Conservation (phyloP, 306 rosid genomes). For the Dryas drummondii region DNA sequence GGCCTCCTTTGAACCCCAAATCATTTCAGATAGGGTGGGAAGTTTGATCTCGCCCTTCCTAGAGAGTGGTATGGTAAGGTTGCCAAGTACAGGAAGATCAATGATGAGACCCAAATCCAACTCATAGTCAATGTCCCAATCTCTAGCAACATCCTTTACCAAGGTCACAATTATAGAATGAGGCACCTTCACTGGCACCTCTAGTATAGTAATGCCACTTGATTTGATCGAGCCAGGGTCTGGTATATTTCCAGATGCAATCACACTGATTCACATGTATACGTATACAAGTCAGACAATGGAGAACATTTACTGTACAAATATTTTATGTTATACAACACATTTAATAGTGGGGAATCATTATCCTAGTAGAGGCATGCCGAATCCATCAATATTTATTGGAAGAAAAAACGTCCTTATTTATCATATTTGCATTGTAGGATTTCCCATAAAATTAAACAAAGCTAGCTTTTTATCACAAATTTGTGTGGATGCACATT, state of each 20-base stretch:
- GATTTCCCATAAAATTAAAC: no score
- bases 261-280: constrained; percentile 30
- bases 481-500: no score
- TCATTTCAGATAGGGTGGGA: constrained; percentile 41
- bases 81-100: constrained; percentile 69
- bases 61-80: constrained; percentile 72
- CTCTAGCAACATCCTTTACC: constrained; percentile 62
- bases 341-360: no score
- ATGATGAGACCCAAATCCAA: constrained; percentile 53
- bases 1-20: constrained; percentile 6
- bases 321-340: no score
- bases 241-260: constrained; percentile 67
- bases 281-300: background rate
- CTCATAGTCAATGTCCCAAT: constrained; percentile 88
- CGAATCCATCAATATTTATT: no score
- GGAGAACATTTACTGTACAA: no score
- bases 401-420: no score
- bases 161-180: constrained; percentile 60
- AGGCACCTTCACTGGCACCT: constrained; percentile 68
- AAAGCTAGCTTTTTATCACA: no score
- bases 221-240: constrained; percentile 85
- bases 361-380: no score
- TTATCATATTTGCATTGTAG: no score
- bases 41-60: constrained; percentile 77
- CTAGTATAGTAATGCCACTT: constrained; percentile 46